phyloP scores from a whole-genome alignment of 257 asterid species.

The Osmanthus fragrans region DNA sequence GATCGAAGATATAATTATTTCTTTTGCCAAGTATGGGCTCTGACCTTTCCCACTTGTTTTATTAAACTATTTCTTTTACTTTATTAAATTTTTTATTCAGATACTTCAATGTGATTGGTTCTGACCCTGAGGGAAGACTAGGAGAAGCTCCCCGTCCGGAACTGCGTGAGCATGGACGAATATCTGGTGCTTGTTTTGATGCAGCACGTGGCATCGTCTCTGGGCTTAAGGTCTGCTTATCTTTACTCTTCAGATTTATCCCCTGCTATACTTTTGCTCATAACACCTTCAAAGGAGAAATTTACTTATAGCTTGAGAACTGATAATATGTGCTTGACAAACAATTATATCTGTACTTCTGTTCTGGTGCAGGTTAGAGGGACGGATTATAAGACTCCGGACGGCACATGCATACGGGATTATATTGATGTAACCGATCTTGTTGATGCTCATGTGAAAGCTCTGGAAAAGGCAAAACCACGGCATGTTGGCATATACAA shows the following conservation, averaged over 20 bases:
- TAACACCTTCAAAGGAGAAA: not conserved
- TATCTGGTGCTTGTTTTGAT: constrained; percentile 92
- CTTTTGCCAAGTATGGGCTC: not conserved
- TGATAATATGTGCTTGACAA: not conserved
- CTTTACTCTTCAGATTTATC: not conserved
- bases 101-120: constrained; percentile 91
- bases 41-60: too few relatives aligned
- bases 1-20: too few relatives aligned
- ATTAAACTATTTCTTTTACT: not conserved
- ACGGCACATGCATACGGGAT: constrained; percentile 23
- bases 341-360: not conserved
- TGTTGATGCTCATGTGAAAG: constrained; percentile 25
- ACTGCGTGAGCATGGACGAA: constrained; percentile 87
- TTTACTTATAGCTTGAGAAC: not conserved
- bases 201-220: constrained; percentile 89
- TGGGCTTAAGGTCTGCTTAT: constrained; percentile 64
- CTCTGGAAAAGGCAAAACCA: constrained; percentile 20
- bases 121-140: constrained; percentile 90
- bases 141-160: constrained; percentile 97
- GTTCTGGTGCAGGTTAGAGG: not conserved
- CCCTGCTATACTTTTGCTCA: not conserved
- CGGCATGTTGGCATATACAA: constrained; percentile 14
- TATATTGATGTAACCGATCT: constrained; percentile 24
- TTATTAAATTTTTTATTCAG: constrained; percentile 35
- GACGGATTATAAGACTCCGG: constrained; percentile 14